Base-by-base conservation (phyloP, 2,329 filamentous ascomycete species). In the Thyridium curvatum region DNA sequence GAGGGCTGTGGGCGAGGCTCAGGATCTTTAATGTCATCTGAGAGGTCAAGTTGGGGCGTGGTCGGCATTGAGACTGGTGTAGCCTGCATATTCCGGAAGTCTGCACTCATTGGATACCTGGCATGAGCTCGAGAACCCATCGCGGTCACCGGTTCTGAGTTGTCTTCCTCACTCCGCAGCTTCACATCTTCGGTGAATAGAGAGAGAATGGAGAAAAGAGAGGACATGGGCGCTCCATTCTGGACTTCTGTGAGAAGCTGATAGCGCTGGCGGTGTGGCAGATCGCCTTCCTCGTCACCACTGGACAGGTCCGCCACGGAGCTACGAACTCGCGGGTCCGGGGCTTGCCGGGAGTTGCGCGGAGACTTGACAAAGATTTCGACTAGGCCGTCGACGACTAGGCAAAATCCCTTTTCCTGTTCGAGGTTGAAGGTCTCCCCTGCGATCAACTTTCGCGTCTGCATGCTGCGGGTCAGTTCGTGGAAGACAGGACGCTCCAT, bases 311-410 rank as follows among this genome's bases (percentile, higher is more conserved):
- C 40, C 52, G 14, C 54, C 28, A 55, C 56, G 38, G 38, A 65
- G 56, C 55, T 66, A 54, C 59, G 62, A 39, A 67, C 4, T 8
- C 29, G n/a, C 16, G 37, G 16, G 30, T 9, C 26, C 16, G 29
- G 7, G 12, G 38, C 7, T 18, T 18, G 16, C 3, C 26, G 16
- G 8, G 35, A 66, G 38, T 73, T 68, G 31, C 75, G 71, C 32
- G 82, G 81, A 2, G 91, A 96, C 59, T 96, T 97, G 60, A 98
- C 93, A 58, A 97, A 98, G 39, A 98, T 97, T 60, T 98, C 89
- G 1, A 98, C 90, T 18, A 95, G 64, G 2, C 93, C 93, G 62
- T 98, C 93, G 3, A 98, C 94, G 5, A 98, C 93, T 41, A 98
- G 74, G 58, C 93, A 98, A 54, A 98, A 98, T 0, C 93, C 93